Evolutionary conservation across 2,329 filamentous ascomycete species (phyloP), one percentile per base, ranked within the genome.

Genomic region (Fusarium luffae): DNA sequence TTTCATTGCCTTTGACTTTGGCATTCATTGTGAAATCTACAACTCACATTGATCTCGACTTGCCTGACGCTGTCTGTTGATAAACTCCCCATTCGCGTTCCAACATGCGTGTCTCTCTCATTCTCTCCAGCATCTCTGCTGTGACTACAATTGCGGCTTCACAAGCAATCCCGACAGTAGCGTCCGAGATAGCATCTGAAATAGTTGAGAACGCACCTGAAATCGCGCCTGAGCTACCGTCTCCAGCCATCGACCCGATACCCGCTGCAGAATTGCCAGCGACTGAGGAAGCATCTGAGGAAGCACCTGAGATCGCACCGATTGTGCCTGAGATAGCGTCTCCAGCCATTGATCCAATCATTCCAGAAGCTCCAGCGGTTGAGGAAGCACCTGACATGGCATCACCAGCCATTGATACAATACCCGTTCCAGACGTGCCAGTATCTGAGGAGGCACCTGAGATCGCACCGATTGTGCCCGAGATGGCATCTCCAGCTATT

Each of bases 31-130:
- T 25, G 32, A 37, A 25, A 14, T 43, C 8, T 7, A 11, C 6
- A 7, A 16, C 19, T 51, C 25, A 19, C 13, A 25, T 27, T 51
- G 4, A 27, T 40, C 23, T 8, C 13, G 32, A 27, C 8, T 51
- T 51, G 3, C 16, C 25, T 13, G 4, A 19, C 48, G 6, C 12
- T 25, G 18, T 5, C 11, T 12, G 7, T 18, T 3, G 14, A 25
- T 27, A 8, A 27, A 25, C 21, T 51, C 21, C 7, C 13, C n/a
- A 12, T 32, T 18, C 8, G 7, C 43, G 8, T 32, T 49, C 21
- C 48, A 61, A 25, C n/a, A 66, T 66, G 63, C 63, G 27, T 14
- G 7, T 6, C 43, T 21, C 48, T 37, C 16, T 49, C 16, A 18
- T 50, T 28, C 19, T 66, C 8, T 21, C 18, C 34, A 46, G 54